Evolutionary conservation across 2,329 filamentous ascomycete genomes (phyloP).

Genomic region (Magnaporthiopsis incrustans): DNA sequence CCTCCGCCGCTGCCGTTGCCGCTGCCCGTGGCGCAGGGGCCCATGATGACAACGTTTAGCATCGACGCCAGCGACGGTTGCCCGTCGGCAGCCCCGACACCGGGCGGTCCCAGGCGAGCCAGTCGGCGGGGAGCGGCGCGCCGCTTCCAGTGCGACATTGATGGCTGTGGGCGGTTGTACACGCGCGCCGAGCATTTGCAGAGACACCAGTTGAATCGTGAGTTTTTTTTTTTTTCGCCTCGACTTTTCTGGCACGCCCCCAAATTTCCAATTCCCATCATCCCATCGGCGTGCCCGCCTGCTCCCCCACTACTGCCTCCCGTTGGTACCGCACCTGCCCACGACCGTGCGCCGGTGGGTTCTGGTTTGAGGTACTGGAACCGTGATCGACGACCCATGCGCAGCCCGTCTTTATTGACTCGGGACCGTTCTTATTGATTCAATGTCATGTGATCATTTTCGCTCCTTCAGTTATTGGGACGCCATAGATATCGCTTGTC

Average conservation of each 20-base stretch:
- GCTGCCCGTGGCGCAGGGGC: background rate
- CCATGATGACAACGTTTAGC: background rate
- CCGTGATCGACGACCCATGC: background rate
- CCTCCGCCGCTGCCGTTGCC: no score
- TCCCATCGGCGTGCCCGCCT: background rate
- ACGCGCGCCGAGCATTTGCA: slow-evolving; percentile 75
- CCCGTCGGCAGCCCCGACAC: background rate
- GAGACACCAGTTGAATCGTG: slow-evolving; percentile 74
- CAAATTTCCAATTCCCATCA: background rate
- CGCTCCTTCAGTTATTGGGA: background rate
- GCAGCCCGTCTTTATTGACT: background rate
- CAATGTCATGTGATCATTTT: background rate
- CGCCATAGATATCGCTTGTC: background rate
- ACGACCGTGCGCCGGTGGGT: background rate
- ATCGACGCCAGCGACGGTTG: background rate
- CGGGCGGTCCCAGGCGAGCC: slow-evolving; percentile 25
- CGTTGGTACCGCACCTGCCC: background rate
- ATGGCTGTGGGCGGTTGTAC: slow-evolving; percentile 71
- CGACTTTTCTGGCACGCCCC: slow-evolving; percentile 1
- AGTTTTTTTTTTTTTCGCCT: slow-evolving; percentile 8
- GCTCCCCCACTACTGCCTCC: background rate
- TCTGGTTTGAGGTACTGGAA: background rate
- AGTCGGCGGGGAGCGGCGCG: slow-evolving; percentile 42
- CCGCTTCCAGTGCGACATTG: slow-evolving; percentile 56
- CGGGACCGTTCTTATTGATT: background rate